phyloP scores from a whole-genome alignment of 805 yeast genomes.

The Osmozyma mogii region DNA sequence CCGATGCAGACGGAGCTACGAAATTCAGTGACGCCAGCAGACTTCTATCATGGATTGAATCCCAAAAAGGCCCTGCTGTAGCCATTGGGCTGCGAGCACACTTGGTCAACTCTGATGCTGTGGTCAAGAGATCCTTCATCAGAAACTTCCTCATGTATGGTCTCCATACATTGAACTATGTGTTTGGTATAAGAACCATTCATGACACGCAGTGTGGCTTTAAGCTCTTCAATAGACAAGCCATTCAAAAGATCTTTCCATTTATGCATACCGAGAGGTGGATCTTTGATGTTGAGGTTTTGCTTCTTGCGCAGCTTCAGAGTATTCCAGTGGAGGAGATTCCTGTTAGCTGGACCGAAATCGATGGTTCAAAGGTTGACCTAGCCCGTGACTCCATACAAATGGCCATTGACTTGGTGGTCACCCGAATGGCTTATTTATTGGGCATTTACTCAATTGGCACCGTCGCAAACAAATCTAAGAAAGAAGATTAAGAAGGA shows the following conservation, averaged over 20 bases:
- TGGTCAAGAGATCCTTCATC: slow-evolving; percentile 83
- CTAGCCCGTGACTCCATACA: slow-evolving; percentile 81
- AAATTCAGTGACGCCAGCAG: slow-evolving; percentile 60
- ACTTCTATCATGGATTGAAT: slow-evolving; percentile 37
- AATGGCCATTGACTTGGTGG: slow-evolving; percentile 92
- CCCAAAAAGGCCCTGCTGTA: slow-evolving; percentile 41
- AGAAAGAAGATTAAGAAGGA: neutral
- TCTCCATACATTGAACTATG: slow-evolving; percentile 73
- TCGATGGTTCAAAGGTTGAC: slow-evolving; percentile 90
- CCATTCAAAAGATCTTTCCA: slow-evolving; percentile 67
- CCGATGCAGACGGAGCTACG: slow-evolving; percentile 98
- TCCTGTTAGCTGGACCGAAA: slow-evolving; percentile 94
- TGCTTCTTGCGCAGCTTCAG: slow-evolving; percentile 72
- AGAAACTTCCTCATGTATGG: slow-evolving; percentile 92
- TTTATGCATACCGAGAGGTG: slow-evolving; percentile 94
- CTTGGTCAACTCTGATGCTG: slow-evolving; percentile 93
- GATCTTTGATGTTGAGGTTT: slow-evolving; percentile 94
- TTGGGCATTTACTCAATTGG: slow-evolving; percentile 61
- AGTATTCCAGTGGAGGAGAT: slow-evolving; percentile 63
- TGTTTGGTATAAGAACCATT: slow-evolving; percentile 82
- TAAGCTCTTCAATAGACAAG: slow-evolving; percentile 73
- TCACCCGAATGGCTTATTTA: slow-evolving; percentile 80
- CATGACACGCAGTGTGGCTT: slow-evolving; percentile 98
- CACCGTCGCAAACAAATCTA: slow-evolving; percentile 1
- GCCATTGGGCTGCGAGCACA: slow-evolving; percentile 95